Base-by-base conservation (phyloP, 108 stramenopile genomes). In the Pseudonitzschia delicatissima region DNA sequence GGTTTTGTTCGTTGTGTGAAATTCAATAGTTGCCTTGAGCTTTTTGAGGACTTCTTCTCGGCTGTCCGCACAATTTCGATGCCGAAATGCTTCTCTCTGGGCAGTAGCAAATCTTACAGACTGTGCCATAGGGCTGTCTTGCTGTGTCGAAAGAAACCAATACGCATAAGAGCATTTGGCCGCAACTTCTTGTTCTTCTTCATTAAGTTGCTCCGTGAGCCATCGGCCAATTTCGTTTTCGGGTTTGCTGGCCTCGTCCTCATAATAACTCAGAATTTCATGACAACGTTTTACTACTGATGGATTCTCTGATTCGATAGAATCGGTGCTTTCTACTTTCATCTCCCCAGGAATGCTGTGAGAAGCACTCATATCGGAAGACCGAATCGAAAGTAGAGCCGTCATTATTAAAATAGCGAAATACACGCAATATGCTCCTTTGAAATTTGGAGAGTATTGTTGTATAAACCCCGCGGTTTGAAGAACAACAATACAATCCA, bases 121-220 rank as follows among this genome's bases (percentile, higher is more conserved):
- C 15, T 55, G 8, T 64, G 28, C 26, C 20, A 18, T 7, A 6
- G 67, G 32, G 23, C 57, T 23, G 4, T 33, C 5, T 61, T 35
- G 8, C 18, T 61, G 8, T 20, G 21, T 8, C 3, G 67, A 67
- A n/a, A 64, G 31, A 47, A 61, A 37, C 65, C 73, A 77, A 42
- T 77, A 77, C 1, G 77, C 70, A 55, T 67, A 58, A 17, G 70
- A 72, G 6, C 69, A 39, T 34, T 58, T 18, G 21, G 77, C 77
- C 31, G 77, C 70, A 9, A 45, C 20, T 31, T 77, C 71, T 35
- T 61, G 55, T 44, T 77, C 52, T 31, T 77, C 77, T 23, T 17
- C 29, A 11, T 66, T 45, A 13, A 77, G 51, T 36, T 49, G 60
- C 25, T 58, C 71, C 18, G 66, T 28, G 28, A 77, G 27, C 25